These are phyloP conservation scores for Tricladium varicosporioides DNA, from an alignment of 2,329 filamentous ascomycete species.

Conservation along the genomic window DNA sequence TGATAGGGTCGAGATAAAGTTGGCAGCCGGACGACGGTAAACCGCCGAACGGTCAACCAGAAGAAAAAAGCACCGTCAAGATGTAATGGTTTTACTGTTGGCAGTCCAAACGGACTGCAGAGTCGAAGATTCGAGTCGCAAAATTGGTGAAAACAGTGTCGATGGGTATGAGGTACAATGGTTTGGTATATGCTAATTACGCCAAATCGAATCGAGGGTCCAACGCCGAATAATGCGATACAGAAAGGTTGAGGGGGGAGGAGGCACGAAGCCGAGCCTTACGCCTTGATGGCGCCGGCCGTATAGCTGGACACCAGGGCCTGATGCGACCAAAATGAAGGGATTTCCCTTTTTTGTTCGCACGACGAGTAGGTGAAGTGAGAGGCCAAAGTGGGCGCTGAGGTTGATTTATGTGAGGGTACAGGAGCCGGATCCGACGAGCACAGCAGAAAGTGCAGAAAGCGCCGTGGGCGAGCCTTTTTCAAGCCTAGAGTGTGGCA, in stretches of 20 bases:
- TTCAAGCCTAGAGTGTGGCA: too few species aligned
- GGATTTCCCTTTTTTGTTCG: constrained; percentile 21
- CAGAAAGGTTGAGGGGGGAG: constrained; percentile 21
- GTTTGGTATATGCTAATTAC: constrained; percentile 31
- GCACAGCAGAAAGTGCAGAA: not conserved
- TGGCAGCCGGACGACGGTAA: constrained; percentile 28
- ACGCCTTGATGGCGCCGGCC: constrained; percentile 35
- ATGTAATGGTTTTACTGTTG: constrained; percentile 26
- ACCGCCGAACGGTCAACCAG: constrained; percentile 26
- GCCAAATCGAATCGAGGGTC: constrained; percentile 24
- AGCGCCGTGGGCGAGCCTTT: not conserved
- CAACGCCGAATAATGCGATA: constrained; percentile 32
- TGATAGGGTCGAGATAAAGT: constrained; percentile 19
- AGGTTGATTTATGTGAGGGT: constrained; percentile 21
- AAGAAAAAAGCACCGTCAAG: constrained; percentile 28
- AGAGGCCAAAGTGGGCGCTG: constrained; percentile 26
- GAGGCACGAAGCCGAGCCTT: constrained; percentile 31
- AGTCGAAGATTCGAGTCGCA: constrained; percentile 35
- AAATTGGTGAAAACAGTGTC: constrained; percentile 16
- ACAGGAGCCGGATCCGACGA: not conserved
- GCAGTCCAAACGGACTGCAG: constrained; percentile 32
- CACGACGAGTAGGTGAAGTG: constrained; percentile 12
- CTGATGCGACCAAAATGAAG: constrained; percentile 33
- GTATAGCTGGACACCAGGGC: constrained; percentile 33
- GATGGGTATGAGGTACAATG: constrained; percentile 19